These are phyloP conservation scores for Fragaria ananassa DNA, from an alignment of 306 rosid genomes.

Conservation along the genomic window DNA sequence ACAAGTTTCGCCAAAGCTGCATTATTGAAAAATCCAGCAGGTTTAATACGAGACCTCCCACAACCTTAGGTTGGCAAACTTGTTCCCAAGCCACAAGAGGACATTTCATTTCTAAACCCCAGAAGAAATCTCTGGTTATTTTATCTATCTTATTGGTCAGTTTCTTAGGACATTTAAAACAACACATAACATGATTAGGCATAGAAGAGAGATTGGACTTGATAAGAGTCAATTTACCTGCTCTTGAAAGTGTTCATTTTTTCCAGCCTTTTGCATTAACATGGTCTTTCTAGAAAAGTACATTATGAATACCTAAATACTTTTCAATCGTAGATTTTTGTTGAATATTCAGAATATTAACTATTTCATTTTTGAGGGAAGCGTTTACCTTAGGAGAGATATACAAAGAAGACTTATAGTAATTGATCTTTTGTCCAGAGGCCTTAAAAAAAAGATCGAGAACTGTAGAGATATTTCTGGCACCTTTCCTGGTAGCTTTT, in stretches of 20 bases:
- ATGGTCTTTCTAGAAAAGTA: not conserved
- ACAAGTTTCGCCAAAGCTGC: no score
- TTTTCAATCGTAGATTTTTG: not conserved
- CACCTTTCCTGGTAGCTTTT: no score
- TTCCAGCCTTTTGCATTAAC: not conserved
- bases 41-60: no score
- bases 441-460: no score
- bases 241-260: not conserved
- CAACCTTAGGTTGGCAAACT: not conserved
- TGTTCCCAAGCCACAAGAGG: not conserved
- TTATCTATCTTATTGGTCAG: not conserved
- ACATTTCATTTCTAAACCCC: not conserved
- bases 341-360: not conserved
- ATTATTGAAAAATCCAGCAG: no score
- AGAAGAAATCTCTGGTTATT: not conserved
- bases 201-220: not conserved
- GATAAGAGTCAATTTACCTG: not conserved
- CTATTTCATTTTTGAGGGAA: no score
- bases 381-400: no score
- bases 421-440: no score
- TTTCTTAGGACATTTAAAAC: not conserved
- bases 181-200: not conserved
- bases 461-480: no score
- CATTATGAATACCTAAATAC: not conserved
- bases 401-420: no score